Base-by-base conservation (phyloP, 2,329 filamentous ascomycete genomes). In the Pyrenophora seminiperda region DNA sequence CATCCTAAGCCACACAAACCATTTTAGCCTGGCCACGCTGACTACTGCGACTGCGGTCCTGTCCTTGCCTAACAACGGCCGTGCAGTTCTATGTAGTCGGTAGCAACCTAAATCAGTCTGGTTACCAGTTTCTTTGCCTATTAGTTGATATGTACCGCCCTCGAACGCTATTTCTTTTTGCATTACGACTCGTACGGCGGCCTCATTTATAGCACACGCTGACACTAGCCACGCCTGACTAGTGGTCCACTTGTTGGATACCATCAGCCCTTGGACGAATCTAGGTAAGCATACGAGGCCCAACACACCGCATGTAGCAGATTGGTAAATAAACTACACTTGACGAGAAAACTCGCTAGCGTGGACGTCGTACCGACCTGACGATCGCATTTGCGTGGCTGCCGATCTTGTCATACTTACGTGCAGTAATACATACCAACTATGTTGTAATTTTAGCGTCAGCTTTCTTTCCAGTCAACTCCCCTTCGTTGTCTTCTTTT, bases 331-430 rank as follows among this genome's bases (percentile, higher is more conserved):
- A 47, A 37, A 37, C 15, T 43, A 41, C 27, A 40, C 37, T 42
- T 41, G 24, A 37, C 27, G 11, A 39, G n/a, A 14, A 7, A 31
- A 20, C 17, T 37, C 37, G 18, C 43, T 51, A 51, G 48, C 24
- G 48, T 15, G 18, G 48, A 42, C 37, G 42, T 38, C 43, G 41
- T 51, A 51, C 48, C 48, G 48, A 31, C 29, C 30, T 47, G 15
- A 51, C 48, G 43, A 24, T 27, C 32, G 13, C 31, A 11, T 27
- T 4, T 27, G 41, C 22, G 34, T 50, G 27, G 38, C 31, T 47
- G 24, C 32, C 44, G 44, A 41, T 36, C 33, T 13, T 34, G 24
- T 40, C 19, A 34, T 40, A 37, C 42, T n/a, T n/a, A n/a, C n/a
- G n/a, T n/a, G n/a, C n/a, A n/a, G n/a, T n/a, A n/a, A 41, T 41